Base-by-base conservation (phyloP, 495 filamentous ascomycete species). In the Xanthoparmelia taractica region DNA sequence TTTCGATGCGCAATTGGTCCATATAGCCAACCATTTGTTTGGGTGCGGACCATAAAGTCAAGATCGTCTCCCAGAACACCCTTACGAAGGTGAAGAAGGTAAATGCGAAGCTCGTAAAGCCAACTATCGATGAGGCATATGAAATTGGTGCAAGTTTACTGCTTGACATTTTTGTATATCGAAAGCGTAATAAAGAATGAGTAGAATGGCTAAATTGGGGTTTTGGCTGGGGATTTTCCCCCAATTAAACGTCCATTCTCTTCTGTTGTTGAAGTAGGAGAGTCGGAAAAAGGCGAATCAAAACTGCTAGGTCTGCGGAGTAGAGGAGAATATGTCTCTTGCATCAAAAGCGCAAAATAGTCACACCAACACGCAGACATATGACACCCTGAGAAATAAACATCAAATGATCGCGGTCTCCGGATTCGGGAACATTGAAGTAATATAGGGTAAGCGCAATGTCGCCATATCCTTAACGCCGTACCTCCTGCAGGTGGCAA, bases 91-190 rank as follows among this genome's bases (percentile, higher is more conserved):
- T 68, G 29, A 68, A 65, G 41, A 70, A 66, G 1, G 68, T 70
- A 43, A 70, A 68, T n/a, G 66, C 59, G 23, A 70, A 70, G 13
- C 58, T 62, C 10, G 63, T 62, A 37, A 70, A 70, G n/a, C 68
- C 68, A 57, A 70, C 61, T 20, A 67, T 61, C 31, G 63, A 40
- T 25, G 61, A 66, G n/a, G 63, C 66, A 54, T 63, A 67, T 8
- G 67, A 65, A 25, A 69, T 60, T 8, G 64, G 54, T 11, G 65
- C 57, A 2, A 69, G 41, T 17, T 8, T 36, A 20, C 4, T 20
- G 40, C 18, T 31, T 45, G 50, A 54, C 50, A 54, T 54, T 2
- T 8, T 18, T 15, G 27, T 15, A 12, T 8, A 54, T 20, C 20
- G 15, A 20, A 33, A 7, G 8, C 18, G 17, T 54, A n/a, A n/a